Evolutionary conservation across 108 stramenopile species (phyloP).

Genomic region (Aureococcus anophagefferens): DNA sequence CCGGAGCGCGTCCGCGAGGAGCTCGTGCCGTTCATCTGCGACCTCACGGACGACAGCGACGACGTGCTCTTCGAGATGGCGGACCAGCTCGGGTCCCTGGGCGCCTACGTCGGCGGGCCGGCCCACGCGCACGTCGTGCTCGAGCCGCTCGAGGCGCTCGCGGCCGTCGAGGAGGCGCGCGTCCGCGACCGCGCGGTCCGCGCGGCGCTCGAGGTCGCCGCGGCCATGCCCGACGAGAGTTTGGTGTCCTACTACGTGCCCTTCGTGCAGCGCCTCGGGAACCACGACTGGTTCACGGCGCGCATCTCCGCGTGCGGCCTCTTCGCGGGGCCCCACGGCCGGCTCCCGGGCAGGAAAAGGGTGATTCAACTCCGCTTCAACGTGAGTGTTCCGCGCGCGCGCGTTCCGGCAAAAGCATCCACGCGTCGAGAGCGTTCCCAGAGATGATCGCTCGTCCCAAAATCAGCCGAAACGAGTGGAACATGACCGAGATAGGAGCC

Average conservation of each 20-base stretch:
- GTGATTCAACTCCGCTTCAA: no score
- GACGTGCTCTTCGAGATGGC: conserved; percentile 32
- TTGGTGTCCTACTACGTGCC: conserved; percentile 56
- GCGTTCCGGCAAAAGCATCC: no score
- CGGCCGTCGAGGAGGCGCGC: conserved; percentile 84
- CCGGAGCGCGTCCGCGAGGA: conserved; percentile 44
- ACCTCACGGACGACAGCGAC: conserved; percentile 50
- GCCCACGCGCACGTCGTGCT: conserved; percentile 49
- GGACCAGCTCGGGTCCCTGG: conserved; percentile 5
- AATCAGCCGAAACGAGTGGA: no score
- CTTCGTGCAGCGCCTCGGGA: conserved; percentile 64
- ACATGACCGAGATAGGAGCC: no score
- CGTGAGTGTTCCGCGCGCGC: no score
- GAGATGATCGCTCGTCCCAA: no score
- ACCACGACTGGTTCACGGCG: conserved; percentile 93
- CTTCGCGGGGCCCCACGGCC: conserved; percentile 50
- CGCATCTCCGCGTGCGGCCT: conserved; percentile 78
- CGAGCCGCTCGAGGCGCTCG: conserved; percentile 74
- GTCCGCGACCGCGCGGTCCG: conserved; percentile 79
- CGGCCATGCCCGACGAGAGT: conserved; percentile 40
- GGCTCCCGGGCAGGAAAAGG: neutral
- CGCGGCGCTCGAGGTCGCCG: conserved; percentile 36
- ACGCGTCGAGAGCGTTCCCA: no score
- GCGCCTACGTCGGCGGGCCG: conserved; percentile 21
- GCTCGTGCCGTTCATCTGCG: conserved; percentile 44